Evolutionary conservation across 2,329 filamentous ascomycete species (phyloP).

Genomic region (Colletotrichum sp.): DNA sequence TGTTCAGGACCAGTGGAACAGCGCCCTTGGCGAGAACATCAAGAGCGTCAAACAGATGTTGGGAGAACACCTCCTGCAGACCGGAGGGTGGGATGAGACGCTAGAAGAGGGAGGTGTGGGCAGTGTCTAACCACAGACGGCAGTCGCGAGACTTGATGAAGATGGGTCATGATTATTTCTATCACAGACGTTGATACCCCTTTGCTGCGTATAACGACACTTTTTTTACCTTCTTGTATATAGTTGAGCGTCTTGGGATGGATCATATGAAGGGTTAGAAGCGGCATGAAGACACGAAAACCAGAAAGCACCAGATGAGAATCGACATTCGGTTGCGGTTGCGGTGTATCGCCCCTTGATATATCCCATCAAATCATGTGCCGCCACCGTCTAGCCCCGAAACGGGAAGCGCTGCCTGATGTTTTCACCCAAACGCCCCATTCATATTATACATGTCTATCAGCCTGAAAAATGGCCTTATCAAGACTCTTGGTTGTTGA

Average conservation of each 20-base stretch:
- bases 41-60: slow-evolving; percentile 76
- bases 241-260: neutral
- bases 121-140: slow-evolving; percentile 35
- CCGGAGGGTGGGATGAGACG: slow-evolving; percentile 88
- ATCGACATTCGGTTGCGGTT: neutral
- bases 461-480: neutral
- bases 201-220: slow-evolving; percentile 15
- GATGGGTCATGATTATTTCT: slow-evolving; percentile 1
- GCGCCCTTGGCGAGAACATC: slow-evolving; percentile 81
- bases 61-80: slow-evolving; percentile 72
- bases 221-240: slow-evolving; percentile 17
- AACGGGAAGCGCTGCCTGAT: neutral
- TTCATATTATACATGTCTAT: slow-evolving; percentile 1
- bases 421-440: slow-evolving; percentile 2
- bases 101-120: slow-evolving; percentile 63
- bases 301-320: neutral
- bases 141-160: neutral
- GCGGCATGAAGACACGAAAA: neutral
- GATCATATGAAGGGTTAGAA: neutral
- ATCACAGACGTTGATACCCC: slow-evolving; percentile 22
- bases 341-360: neutral
- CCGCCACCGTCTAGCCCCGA: neutral
- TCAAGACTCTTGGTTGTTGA: neutral
- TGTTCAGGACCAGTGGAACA: slow-evolving; percentile 89
- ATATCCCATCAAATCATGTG: neutral